Evolutionary conservation across 306 rosid genomes (phyloP).

Genomic region (Vigna trinervia): DNA sequence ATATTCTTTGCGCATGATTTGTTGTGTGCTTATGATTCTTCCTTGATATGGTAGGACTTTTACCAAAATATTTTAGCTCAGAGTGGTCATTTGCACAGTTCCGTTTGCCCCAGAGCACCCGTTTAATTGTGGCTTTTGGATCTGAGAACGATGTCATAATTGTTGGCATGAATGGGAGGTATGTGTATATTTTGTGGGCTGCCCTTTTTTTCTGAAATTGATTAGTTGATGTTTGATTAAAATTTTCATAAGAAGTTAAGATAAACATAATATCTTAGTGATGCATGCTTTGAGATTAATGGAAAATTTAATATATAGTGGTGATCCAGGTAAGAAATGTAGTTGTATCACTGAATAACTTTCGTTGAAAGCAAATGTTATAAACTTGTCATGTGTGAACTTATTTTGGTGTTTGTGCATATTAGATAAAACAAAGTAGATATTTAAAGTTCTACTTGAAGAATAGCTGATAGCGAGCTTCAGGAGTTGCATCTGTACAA

Average conservation of each 20-base stretch:
- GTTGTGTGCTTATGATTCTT: conserved; percentile 24
- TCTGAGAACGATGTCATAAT: conserved; percentile 70
- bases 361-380: conserved; percentile 7
- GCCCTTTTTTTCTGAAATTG: background rate
- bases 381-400: background rate
- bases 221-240: conserved; percentile 30
- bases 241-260: conserved; percentile 27
- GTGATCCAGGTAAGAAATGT: conserved; percentile 13
- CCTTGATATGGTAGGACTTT: conserved; percentile 62
- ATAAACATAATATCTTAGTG: conserved; percentile 13
- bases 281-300: conserved; percentile 15
- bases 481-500: conserved; percentile 1
- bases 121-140: conserved; percentile 88
- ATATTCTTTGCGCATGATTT: background rate
- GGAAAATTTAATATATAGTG: background rate
- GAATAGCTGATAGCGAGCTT: conserved; percentile 1
- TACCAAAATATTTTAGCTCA: conserved; percentile 97
- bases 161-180: conserved; percentile 96
- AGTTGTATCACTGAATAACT: conserved; percentile 13
- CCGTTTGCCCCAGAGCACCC: conserved; percentile 77
- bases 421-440: background rate
- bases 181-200: conserved; percentile 31
- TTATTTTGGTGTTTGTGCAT: background rate
- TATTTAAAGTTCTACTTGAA: background rate
- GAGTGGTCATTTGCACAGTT: conserved; percentile 98